These are phyloP conservation scores for Boletus pseudopeckii DNA, from an alignment of 768 basidiomycete species.

Conservation along the genomic window DNA sequence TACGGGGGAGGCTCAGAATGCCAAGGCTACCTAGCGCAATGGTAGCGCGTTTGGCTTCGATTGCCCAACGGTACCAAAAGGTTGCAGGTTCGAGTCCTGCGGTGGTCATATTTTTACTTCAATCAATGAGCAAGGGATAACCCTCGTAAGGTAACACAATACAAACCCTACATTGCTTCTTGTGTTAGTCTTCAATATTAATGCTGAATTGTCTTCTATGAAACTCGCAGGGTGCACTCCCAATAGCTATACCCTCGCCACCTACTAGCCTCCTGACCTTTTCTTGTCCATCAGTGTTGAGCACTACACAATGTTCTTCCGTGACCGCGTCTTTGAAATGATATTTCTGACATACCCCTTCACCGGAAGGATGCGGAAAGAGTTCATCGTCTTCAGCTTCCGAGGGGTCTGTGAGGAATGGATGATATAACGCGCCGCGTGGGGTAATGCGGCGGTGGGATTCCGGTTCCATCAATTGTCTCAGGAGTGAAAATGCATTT, in stretches of 20 bases:
- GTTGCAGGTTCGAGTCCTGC: constrained; percentile 97
- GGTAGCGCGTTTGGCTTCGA: constrained; percentile 96
- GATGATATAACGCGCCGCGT: constrained; percentile 69
- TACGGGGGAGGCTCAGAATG: not conserved
- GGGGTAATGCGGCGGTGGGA: constrained; percentile 77
- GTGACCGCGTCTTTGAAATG: constrained; percentile 63
- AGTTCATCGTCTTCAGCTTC: constrained; percentile 58
- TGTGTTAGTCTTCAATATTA: constrained; percentile 7
- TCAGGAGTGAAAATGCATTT: constrained; percentile 71
- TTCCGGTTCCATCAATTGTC: constrained; percentile 71
- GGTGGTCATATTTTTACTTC: constrained; percentile 56
- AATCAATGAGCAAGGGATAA: not conserved
- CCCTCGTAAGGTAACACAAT: not conserved
- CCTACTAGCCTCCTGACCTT: constrained; percentile 32
- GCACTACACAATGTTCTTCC: constrained; percentile 49
- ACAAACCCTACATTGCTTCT: not conserved
- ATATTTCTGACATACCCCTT: constrained; percentile 60
- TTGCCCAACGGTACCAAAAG: constrained; percentile 77
- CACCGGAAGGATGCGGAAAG: constrained; percentile 65
- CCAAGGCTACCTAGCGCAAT: constrained; percentile 77
- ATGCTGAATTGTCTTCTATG: constrained; percentile 35
- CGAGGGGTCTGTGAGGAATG: constrained; percentile 59
- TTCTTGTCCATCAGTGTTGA: constrained; percentile 36
- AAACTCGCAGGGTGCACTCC: constrained; percentile 59
- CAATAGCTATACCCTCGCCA: constrained; percentile 55